A percentile compares a stretch with the other conserved stretches of the same genome.
phyloP scores from a whole-genome alignment of 1,139 yeast genomes.

The Kodamaea anthophila region DNA sequence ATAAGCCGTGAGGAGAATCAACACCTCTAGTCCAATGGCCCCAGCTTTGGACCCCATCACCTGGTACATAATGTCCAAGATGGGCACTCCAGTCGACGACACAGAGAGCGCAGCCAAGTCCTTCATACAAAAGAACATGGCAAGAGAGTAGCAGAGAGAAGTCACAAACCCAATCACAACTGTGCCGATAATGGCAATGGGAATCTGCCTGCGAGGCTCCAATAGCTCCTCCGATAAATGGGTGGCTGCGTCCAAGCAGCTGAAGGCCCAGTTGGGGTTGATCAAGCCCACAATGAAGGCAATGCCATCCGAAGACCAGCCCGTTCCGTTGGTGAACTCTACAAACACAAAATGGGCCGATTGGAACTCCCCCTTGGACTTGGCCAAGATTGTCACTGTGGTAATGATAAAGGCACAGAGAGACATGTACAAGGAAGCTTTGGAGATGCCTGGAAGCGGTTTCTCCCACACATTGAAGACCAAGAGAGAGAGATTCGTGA shows the following conservation, averaged over 20 bases:
- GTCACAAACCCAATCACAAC: slow-evolving; percentile 38
- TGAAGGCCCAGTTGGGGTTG: slow-evolving; percentile 40
- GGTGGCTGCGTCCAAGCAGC: slow-evolving; percentile 38
- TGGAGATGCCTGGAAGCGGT: not conserved
- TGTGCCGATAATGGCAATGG: slow-evolving; percentile 37
- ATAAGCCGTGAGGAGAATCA: slow-evolving; percentile 31
- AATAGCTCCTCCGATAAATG: slow-evolving; percentile 37
- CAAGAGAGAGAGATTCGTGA: not conserved
- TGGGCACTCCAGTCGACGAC: slow-evolving; percentile 33
- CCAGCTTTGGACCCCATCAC: slow-evolving; percentile 30
- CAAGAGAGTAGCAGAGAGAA: slow-evolving; percentile 32
- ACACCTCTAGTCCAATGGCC: slow-evolving; percentile 28
- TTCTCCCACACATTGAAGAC: not conserved
- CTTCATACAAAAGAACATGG: slow-evolving; percentile 35
- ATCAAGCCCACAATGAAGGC: slow-evolving; percentile 39
- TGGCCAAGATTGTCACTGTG: not conserved
- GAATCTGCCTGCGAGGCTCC: slow-evolving; percentile 33
- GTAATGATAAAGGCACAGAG: not conserved
- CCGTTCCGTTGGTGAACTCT: slow-evolving; percentile 27
- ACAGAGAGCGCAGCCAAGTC: slow-evolving; percentile 24
- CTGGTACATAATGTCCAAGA: slow-evolving; percentile 35
- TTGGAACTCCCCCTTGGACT: not conserved
- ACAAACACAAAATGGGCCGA: not conserved
- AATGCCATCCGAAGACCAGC: slow-evolving; percentile 33
- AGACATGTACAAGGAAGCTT: not conserved